Evolutionary conservation across 176 grass and related monocot species (phyloP).

Genomic region (Pharus latifolius): DNA sequence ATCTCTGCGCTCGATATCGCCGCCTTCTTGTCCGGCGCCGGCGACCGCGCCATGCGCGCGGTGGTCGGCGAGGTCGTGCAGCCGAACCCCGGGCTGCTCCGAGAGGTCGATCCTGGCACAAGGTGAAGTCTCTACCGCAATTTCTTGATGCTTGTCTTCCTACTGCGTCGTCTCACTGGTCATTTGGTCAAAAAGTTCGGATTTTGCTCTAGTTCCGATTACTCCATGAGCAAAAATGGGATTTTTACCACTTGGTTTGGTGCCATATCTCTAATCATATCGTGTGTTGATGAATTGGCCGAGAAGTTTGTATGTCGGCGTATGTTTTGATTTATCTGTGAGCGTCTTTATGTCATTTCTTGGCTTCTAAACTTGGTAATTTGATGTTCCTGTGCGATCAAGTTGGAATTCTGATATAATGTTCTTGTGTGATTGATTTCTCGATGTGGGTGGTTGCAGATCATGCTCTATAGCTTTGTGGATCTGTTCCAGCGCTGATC

Average conservation of each 20-base stretch:
- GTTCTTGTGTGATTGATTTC: not conserved
- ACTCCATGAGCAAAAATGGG: not conserved
- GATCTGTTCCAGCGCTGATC: not conserved
- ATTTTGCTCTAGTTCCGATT: not conserved
- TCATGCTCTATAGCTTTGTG: not conserved
- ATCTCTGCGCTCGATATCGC: conserved; percentile 80
- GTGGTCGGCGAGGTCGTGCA: conserved; percentile 50
- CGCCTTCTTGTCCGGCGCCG: conserved; percentile 49
- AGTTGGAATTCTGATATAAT: not conserved
- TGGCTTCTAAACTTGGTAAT: not conserved
- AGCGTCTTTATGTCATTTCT: not conserved
- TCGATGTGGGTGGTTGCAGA: not conserved
- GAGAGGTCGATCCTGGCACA: conserved; percentile 90
- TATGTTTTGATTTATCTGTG: not conserved
- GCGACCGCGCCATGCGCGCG: conserved; percentile 33
- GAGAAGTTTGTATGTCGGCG: not conserved
- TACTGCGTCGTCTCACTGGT: not conserved
- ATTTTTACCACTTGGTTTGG: not conserved
- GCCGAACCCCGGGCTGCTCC: conserved; percentile 48
- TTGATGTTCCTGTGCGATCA: too few relatives aligned
- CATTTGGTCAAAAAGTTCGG: not conserved
- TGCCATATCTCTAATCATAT: not conserved
- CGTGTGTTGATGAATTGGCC: not conserved
- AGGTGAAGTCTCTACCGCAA: conserved; percentile 30
- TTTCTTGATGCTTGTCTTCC: not conserved